Evolutionary conservation across 768 basidiomycete species (phyloP).

Genomic region (Pilatotrama ljubarskyi): DNA sequence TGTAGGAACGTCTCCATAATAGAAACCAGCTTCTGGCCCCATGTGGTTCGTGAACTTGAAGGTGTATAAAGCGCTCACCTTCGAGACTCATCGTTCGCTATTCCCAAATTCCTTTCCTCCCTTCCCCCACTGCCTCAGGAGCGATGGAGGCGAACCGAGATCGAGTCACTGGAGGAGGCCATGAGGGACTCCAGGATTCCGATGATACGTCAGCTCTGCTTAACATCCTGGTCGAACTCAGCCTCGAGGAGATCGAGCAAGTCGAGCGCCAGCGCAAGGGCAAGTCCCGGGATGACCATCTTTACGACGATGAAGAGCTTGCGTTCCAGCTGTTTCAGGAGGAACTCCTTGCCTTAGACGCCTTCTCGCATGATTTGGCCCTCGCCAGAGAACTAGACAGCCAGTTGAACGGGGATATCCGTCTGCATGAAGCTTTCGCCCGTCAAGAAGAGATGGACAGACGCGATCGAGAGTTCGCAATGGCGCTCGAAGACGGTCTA

Average conservation of each 20-base stretch:
- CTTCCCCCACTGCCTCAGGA: not conserved
- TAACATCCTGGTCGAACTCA: not conserved
- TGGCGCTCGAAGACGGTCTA: constrained; percentile 18
- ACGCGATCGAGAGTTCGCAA: constrained; percentile 22
- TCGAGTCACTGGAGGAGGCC: not conserved
- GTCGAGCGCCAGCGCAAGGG: constrained; percentile 16
- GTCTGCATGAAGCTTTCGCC: constrained; percentile 21
- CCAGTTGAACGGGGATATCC: constrained; percentile 23
- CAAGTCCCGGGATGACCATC: constrained; percentile 7
- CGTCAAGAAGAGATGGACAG: constrained; percentile 17
- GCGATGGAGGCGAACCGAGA: not conserved
- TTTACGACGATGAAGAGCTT: constrained; percentile 28
- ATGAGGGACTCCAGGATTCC: not conserved
- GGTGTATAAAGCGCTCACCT: not conserved
- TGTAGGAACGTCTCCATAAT: not conserved
- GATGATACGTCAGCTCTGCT: not conserved
- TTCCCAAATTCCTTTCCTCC: not conserved
- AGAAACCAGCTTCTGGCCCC: not conserved
- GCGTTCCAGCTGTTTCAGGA: constrained; percentile 31
- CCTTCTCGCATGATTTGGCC: constrained; percentile 18
- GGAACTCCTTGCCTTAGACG: constrained; percentile 25
- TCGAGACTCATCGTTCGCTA: not conserved
- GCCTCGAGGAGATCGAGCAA: constrained; percentile 33
- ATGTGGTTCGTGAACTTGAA: not conserved
- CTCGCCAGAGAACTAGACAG: constrained; percentile 28